phyloP scores from a whole-genome alignment of 78 protist species.

The Diacronema lutheri region DNA sequence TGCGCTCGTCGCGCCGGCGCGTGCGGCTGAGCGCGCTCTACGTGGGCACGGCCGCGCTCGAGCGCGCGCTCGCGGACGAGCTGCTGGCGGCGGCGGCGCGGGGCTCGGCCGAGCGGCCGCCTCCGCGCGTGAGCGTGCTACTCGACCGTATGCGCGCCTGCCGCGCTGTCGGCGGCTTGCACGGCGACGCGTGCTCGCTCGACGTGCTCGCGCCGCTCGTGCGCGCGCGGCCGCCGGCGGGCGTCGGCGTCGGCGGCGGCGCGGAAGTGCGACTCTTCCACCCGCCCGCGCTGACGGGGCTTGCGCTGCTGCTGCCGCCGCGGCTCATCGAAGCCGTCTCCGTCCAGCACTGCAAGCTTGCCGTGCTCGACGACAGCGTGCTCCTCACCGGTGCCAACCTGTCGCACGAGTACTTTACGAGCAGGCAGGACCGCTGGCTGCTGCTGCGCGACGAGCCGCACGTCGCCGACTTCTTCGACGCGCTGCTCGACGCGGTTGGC shows the following conservation, averaged over 20 bases:
- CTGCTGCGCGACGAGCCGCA: background rate
- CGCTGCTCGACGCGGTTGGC: background rate
- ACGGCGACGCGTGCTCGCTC: background rate
- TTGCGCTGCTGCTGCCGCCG: conserved; percentile 31
- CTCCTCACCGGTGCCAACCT: conserved; percentile 62
- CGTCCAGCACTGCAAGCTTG: conserved; percentile 62
- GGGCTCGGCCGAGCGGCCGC: background rate
- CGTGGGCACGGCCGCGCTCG: background rate
- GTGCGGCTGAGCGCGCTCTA: background rate
- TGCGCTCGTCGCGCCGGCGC: background rate
- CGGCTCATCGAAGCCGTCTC: conserved; percentile 57
- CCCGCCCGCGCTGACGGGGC: background rate
- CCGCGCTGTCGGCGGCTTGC: background rate
- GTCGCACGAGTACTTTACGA: conserved; percentile 54
- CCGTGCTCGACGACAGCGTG: conserved; percentile 61
- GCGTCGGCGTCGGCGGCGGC: background rate
- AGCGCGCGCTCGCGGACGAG: background rate
- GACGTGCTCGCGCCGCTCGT: background rate
- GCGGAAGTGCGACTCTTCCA: background rate
- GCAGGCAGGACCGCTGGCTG: conserved; percentile 64
- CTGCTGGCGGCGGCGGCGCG: too few species aligned
- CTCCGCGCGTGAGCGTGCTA: background rate
- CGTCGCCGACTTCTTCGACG: background rate
- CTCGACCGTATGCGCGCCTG: background rate
- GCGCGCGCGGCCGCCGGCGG: background rate